phyloP scores from a whole-genome alignment of 495 filamentous ascomycete species.

The Lasiosphaeria hispida region DNA sequence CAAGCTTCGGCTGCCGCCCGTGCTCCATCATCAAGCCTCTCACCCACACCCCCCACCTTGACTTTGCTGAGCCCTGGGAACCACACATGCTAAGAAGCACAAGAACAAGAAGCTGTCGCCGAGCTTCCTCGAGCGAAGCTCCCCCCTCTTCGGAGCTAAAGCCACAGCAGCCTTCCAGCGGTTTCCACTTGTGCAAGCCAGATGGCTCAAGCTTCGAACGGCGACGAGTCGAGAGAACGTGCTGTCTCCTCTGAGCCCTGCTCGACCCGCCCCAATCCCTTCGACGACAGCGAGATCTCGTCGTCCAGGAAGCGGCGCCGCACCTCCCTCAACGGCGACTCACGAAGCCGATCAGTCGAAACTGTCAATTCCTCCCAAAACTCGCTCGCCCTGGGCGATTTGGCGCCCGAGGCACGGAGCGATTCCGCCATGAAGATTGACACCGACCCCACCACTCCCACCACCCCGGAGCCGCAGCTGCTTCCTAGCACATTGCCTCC shows the following conservation, averaged over 20 bases:
- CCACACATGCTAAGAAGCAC: constrained; percentile 35
- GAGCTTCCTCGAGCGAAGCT: constrained; percentile 36
- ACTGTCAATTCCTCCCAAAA: constrained; percentile 31
- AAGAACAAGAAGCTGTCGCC: constrained; percentile 33
- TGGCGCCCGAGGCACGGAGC: constrained; percentile 22
- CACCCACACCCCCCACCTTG: not conserved
- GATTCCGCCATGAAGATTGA: constrained; percentile 43
- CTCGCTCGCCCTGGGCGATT: constrained; percentile 22
- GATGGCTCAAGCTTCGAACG: constrained; percentile 54
- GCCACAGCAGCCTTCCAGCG: constrained; percentile 27
- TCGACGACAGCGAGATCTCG: constrained; percentile 50
- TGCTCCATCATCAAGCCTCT: constrained; percentile 2
- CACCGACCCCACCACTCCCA: constrained; percentile 36
- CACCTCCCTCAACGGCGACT: constrained; percentile 41
- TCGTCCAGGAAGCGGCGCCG: constrained; percentile 54
- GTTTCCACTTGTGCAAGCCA: constrained; percentile 32
- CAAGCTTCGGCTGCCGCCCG: constrained; percentile 7
- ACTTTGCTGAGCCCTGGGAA: not conserved
- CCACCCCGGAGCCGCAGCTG: constrained; percentile 36
- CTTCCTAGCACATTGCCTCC: constrained; percentile 14
- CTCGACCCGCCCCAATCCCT: constrained; percentile 57
- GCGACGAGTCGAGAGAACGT: constrained; percentile 53
- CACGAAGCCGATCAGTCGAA: constrained; percentile 42
- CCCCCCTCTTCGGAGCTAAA: constrained; percentile 27
- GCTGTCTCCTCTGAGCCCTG: constrained; percentile 58